These are phyloP conservation scores for Tetrastigma voinierianum DNA, from an alignment of 164 flowering plant genomes.

Conservation along the genomic window DNA sequence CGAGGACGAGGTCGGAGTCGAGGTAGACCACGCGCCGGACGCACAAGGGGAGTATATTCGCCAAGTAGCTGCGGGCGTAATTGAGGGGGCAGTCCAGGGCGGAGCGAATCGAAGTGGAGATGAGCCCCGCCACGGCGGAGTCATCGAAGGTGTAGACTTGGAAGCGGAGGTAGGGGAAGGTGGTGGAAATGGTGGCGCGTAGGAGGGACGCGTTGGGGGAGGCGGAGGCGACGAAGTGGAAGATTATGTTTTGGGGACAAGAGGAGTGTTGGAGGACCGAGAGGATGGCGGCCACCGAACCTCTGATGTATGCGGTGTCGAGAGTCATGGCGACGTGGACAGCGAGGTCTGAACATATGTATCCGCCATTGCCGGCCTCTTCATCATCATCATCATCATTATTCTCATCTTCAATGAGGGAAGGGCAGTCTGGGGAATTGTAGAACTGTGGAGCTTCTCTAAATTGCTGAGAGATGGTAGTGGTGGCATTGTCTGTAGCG, in stretches of 20 bases:
- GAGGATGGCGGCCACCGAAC: conserved; percentile 81
- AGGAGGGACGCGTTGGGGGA: conserved; percentile 33
- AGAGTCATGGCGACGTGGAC: conserved; percentile 87
- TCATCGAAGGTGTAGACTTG: conserved; percentile 42
- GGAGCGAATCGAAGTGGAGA: conserved; percentile 78
- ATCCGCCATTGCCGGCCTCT: background rate
- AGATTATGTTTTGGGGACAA: conserved; percentile 68
- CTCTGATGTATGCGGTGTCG: conserved; percentile 69
- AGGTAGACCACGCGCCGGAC: conserved; percentile 73
- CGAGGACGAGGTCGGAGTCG: conserved; percentile 78
- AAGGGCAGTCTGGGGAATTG: conserved; percentile 65
- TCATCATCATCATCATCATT: background rate
- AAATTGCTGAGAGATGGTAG: conserved; percentile 25
- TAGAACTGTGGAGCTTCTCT: conserved; percentile 84
- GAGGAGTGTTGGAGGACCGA: conserved; percentile 86
- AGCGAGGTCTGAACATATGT: conserved; percentile 36
- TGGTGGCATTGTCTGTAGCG: conserved; percentile 1
- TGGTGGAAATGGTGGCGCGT: conserved; percentile 31
- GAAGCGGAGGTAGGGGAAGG: conserved; percentile 75
- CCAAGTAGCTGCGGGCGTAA: conserved; percentile 78
- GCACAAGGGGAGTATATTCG: conserved; percentile 57
- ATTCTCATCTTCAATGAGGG: conserved; percentile 8
- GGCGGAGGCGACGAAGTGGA: conserved; percentile 69
- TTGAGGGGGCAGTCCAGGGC: conserved; percentile 84
- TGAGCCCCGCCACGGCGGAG: conserved; percentile 54